Evolutionary conservation across 192 early-diverging fungal species (phyloP).

Genomic region (Diversispora epigaea): DNA sequence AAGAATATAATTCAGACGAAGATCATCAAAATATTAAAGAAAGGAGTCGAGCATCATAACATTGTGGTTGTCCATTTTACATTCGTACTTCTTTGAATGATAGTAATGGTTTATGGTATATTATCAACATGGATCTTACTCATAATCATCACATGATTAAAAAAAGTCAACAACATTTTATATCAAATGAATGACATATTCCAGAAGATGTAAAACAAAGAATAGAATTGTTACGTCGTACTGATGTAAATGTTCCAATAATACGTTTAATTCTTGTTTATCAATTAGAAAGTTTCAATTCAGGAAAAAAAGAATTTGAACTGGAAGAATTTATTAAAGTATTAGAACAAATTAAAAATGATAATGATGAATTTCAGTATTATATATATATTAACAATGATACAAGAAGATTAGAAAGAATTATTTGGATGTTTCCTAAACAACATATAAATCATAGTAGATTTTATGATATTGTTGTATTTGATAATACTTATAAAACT

Average conservation of each 20-base stretch:
- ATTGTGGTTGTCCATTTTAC: neutral
- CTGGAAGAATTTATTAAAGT: neutral
- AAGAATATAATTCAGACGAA: neutral
- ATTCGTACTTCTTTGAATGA: neutral
- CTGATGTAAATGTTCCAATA: neutral
- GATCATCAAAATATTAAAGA: neutral
- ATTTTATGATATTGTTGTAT: no score
- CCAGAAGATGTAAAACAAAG: neutral
- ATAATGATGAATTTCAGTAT: neutral
- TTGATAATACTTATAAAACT: no score
- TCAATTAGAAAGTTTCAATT: neutral
- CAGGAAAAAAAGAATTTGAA: neutral
- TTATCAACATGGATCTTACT: no score
- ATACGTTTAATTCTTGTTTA: neutral
- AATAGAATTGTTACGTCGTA: neutral
- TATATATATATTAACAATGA: no score
- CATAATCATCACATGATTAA: neutral
- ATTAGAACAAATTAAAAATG: neutral
- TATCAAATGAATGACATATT: neutral
- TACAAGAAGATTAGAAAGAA: no score
- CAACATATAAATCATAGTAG: no score
- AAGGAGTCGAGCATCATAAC: neutral
- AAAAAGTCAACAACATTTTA: neutral
- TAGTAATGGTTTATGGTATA: neutral
- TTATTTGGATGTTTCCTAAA: no score